phyloP scores from a whole-genome alignment of 768 basidiomycete species.

The Cubamyces lactineus region DNA sequence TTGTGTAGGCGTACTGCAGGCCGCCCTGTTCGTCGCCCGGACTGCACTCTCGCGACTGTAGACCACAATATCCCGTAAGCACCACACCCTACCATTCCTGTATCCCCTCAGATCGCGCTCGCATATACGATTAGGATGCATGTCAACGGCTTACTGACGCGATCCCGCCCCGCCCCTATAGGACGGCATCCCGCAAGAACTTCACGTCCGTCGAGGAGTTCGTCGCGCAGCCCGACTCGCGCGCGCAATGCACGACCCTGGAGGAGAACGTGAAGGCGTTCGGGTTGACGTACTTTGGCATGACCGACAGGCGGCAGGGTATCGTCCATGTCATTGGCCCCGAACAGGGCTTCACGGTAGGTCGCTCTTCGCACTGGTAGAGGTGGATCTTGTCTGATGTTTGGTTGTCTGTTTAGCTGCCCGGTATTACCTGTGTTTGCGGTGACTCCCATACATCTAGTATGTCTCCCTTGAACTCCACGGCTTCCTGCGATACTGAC shows the following conservation, averaged over 20 bases:
- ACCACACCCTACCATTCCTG: no score
- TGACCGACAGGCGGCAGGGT: slow-evolving; percentile 66
- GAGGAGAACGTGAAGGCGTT: slow-evolving; percentile 70
- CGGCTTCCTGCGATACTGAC: background rate
- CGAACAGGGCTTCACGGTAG: slow-evolving; percentile 64
- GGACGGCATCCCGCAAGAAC: slow-evolving; percentile 53
- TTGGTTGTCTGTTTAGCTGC: slow-evolving; percentile 35
- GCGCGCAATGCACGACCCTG: slow-evolving; percentile 58
- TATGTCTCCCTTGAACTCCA: slow-evolving; percentile 31
- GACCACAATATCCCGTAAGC: slow-evolving; percentile 63
- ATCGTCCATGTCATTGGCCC: slow-evolving; percentile 68
- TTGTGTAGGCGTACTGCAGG: slow-evolving; percentile 47
- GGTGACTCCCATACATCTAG: slow-evolving; percentile 71
- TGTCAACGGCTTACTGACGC: no score
- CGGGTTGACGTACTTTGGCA: slow-evolving; percentile 67
- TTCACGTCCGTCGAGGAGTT: slow-evolving; percentile 53
- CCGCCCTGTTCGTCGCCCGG: slow-evolving; percentile 61
- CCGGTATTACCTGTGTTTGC: slow-evolving; percentile 56
- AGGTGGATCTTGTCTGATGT: background rate
- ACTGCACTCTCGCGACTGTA: slow-evolving; percentile 65
- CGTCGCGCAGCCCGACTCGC: slow-evolving; percentile 60
- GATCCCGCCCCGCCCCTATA: slow-evolving; percentile 25
- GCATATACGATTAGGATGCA: background rate
- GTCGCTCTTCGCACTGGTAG: slow-evolving; percentile 10
- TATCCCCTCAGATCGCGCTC: background rate